Conservation (phyloP, 2,329 filamentous ascomycete species). For the Endoconidiophora polonica region DNA sequence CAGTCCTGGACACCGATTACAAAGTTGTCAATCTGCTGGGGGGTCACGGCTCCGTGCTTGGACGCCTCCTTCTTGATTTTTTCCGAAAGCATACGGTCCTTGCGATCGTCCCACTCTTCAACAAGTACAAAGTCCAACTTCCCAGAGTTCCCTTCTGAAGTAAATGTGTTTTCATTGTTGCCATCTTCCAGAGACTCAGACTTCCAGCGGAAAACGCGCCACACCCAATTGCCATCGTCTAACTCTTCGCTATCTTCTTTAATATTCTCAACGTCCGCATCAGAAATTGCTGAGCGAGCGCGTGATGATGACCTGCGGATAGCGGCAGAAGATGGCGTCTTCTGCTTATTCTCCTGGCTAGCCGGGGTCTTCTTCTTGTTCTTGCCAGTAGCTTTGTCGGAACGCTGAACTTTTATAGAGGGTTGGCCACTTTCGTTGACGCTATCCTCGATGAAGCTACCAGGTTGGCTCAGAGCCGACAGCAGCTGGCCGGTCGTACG, state of each 20-base stretch:
- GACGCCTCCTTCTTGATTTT: conserved; percentile 21
- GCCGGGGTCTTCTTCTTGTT: conserved; percentile 15
- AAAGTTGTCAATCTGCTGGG: conserved; percentile 39
- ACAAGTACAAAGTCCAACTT: background rate
- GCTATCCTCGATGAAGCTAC: conserved; percentile 43
- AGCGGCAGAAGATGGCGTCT: too few species aligned
- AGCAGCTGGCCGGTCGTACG: conserved; percentile 86
- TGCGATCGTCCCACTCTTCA: too few species aligned
- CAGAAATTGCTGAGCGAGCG: too few species aligned
- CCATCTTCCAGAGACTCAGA: background rate
- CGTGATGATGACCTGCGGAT: too few species aligned
- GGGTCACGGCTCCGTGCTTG: conserved; percentile 18
- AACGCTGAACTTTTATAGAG: conserved; percentile 35
- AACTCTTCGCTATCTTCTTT: conserved; percentile 17
- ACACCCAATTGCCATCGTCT: conserved; percentile 26
- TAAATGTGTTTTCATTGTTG: background rate
- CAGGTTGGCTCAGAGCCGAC: conserved; percentile 66
- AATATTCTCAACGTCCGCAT: background rate
- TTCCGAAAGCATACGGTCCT: conserved; percentile 12
- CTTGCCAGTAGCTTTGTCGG: conserved; percentile 21
- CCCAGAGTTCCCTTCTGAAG: background rate
- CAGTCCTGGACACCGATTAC: conserved; percentile 76
- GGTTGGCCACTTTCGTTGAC: conserved; percentile 44
- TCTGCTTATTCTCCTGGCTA: too few species aligned
- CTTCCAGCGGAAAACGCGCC: conserved; percentile 24